Base-by-base conservation (phyloP, 208 protist genomes). In the Angomonas deanei region DNA sequence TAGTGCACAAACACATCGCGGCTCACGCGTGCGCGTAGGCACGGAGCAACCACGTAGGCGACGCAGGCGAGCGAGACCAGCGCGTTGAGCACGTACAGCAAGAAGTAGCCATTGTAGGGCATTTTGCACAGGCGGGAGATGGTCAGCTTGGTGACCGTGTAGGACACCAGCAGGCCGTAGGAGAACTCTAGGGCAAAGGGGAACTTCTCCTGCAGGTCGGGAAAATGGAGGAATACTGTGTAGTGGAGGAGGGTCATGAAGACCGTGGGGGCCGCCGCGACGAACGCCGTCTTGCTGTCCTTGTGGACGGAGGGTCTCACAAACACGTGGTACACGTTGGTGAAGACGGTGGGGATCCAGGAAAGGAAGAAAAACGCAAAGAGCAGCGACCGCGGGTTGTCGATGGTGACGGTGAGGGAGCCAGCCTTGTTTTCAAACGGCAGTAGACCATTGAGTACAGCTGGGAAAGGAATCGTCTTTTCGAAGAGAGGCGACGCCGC, bases 141-240 rank as follows among this genome's bases (percentile, higher is more conserved):
- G 15, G 84, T 93, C 42, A 96, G 70, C 4, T 84, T 76, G 2
- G 86, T 93, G 30, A 86, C 84, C 0, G 79, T 89, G 57, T 82
- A 77, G 15, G 86, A 83, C 2, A 82, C 75, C 10, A 96, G 66
- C 23, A 93, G 66, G 0, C 72, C 84, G 57, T 82, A 92, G 66
- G 84, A 89, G 10, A 92, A 46, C 68, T 96, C 89, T 58, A 96
- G 78, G 11, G 70, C 71, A 49, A 84, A 86, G 13, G 84, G 84
- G 50, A 75, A 92, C 17, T 38, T 54, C 6, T 30, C 66, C 50
- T 87, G 76, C 34, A 91, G 70, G 1, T 66, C 50, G 0, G 74
- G 61, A 60, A 80, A 91, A 0, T 62, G 32, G 0, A 66, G 26
- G 36, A 76, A 91, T 27, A 92, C 60, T 13, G 61, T 66, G 36